A percentile compares a stretch with the other conserved stretches of the same genome.
Evolutionary conservation across 2,329 filamentous ascomycete genomes (phyloP).

Genomic region (Zasmidium angulare): DNA sequence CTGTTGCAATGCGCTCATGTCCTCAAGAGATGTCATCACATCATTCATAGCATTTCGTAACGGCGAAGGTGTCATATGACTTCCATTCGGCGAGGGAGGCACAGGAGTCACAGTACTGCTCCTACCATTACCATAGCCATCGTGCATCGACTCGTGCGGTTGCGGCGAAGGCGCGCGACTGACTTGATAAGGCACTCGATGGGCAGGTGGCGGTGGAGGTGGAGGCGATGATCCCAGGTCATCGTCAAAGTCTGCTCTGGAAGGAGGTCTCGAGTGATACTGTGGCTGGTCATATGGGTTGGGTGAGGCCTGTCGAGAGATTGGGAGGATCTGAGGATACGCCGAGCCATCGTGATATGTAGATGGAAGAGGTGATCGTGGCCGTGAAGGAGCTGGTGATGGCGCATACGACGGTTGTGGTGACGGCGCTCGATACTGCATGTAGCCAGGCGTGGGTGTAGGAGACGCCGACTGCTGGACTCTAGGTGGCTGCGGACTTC

Average conservation of each 20-base stretch:
- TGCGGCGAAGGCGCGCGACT: slow-evolving; percentile 51
- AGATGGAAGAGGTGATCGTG: slow-evolving; percentile 43
- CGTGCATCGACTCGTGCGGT: slow-evolving; percentile 25
- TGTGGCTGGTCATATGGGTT: slow-evolving; percentile 27
- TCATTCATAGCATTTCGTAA: slow-evolving; percentile 95
- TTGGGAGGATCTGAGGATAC: slow-evolving; percentile 32
- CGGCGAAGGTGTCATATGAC: slow-evolving; percentile 73
- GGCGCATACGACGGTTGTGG: slow-evolving; percentile 34
- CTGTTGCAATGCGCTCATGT: slow-evolving; percentile 67
- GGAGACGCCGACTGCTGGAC: slow-evolving; percentile 39
- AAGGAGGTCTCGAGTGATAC: slow-evolving; percentile 21
- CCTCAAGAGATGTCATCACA: slow-evolving; percentile 91
- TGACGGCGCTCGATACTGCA: slow-evolving; percentile 24
- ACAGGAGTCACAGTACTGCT: slow-evolving; percentile 59
- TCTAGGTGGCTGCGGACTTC: slow-evolving; percentile 24
- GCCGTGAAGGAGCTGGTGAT: slow-evolving; percentile 42
- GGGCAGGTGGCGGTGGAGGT: slow-evolving; percentile 81
- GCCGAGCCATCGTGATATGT: slow-evolving; percentile 37
- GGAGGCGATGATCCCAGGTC: slow-evolving; percentile 67
- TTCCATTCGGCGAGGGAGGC: slow-evolving; percentile 65
- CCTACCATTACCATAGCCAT: slow-evolving; percentile 56
- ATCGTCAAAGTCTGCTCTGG: slow-evolving; percentile 31
- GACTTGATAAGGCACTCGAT: slow-evolving; percentile 58
- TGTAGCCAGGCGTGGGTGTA: slow-evolving; percentile 38
- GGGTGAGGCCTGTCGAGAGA: slow-evolving; percentile 31